A percentile compares a stretch with the other conserved stretches of the same genome.
Conservation (phyloP, 2,329 filamentous ascomycete genomes). For the Penicillium sp. region DNA sequence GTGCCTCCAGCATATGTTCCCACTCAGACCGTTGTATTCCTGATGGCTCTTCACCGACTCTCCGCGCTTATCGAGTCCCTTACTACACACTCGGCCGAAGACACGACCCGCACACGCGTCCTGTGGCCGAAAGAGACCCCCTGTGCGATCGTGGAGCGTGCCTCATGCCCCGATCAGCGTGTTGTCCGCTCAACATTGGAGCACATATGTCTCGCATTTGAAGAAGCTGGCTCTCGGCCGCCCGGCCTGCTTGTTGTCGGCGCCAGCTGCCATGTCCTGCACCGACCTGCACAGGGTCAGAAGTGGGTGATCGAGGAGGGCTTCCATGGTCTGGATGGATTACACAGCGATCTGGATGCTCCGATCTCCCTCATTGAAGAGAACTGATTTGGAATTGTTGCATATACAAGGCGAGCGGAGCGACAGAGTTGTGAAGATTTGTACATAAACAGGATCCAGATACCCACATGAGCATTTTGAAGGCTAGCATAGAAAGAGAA, state of each 20-base stretch:
- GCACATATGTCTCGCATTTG: constrained; percentile 78
- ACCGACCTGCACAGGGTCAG: constrained; percentile 59
- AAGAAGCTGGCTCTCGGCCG: constrained; percentile 84
- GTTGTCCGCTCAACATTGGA: constrained; percentile 86
- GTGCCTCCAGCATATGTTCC: constrained; percentile 77
- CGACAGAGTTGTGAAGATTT: constrained; percentile 18
- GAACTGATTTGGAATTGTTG: constrained; percentile 15
- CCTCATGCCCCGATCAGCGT: constrained; percentile 90
- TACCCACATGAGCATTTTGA: constrained; percentile 22
- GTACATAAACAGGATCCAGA: constrained; percentile 31
- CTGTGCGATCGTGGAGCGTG: constrained; percentile 90
- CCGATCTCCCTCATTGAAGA: constrained; percentile 15
- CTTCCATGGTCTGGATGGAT: constrained; percentile 70
- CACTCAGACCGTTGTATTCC: constrained; percentile 82
- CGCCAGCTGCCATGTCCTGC: constrained; percentile 76
- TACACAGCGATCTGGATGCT: constrained; percentile 38
- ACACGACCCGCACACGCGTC: constrained; percentile 31
- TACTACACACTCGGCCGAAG: constrained; percentile 43
- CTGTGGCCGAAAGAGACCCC: constrained; percentile 77
- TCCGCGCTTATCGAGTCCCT: constrained; percentile 72
- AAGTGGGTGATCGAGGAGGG: constrained; percentile 88
- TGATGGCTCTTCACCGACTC: constrained; percentile 93
- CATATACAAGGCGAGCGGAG: constrained; percentile 3
- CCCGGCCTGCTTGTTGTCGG: constrained; percentile 88
- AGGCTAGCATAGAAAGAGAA: not conserved